Evolutionary conservation across 306 rosid species (phyloP), one percentile per base, ranked within the genome.

Genomic region (Myrica gale): DNA sequence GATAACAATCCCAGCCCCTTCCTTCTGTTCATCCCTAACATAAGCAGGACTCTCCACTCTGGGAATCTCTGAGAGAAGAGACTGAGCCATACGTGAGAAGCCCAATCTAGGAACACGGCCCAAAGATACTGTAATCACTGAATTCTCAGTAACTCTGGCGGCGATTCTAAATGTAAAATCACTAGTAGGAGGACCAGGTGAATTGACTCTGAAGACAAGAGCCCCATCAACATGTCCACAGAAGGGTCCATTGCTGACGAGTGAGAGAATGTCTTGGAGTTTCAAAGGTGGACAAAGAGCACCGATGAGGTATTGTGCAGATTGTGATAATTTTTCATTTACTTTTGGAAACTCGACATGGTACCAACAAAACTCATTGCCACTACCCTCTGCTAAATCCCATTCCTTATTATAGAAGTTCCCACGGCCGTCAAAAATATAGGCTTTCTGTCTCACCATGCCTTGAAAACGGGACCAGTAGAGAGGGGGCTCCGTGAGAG

Each of bases 31-130:
- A 70, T 88, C 90, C 71, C 89, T 84, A 52, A 3, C 46, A 65
- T 75, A 41, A 42, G 87, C 32, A 67, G 93, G 85, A 73, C 85
- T 83, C 87, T 95, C 97, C 73, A 92, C 87, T 7, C 91, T 87
- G 68, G 99, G 99, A 84, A 95, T 84, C 89, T 95, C 97, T 0
- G 96, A 90, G 72, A 95, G 97, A 67, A 95, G 90, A 71, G 99
- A 90, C 76, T 92, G 88, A 1, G 91, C 93, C 80, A 84, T 72
- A 1, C 87, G 88, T 0, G 97, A 92, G 86, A 95, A 95, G 46
- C 97, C 99, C 82, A 95, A 82, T 70, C 99, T 85, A 17, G 97
- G 97, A 75, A 95, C 99, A 21, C 97, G 93, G 11, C 99, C 97
- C 78, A 90, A 82, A 1, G 97, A 90, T 72, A 95, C 95, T 0